phyloP scores from a whole-genome alignment of 106 monocot species.

The Allium sativum region DNA sequence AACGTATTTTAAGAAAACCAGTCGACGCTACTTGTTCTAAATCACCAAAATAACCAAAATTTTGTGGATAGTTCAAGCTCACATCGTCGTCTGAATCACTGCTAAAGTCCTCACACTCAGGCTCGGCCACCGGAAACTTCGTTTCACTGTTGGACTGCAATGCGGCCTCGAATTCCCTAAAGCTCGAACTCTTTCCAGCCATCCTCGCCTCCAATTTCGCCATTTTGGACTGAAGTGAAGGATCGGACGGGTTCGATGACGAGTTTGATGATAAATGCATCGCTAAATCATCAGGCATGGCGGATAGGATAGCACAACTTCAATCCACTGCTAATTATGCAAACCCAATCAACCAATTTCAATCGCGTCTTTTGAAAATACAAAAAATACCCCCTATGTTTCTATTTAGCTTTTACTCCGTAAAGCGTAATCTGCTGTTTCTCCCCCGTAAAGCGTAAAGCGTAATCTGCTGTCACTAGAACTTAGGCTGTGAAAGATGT shows the following conservation, averaged over 20 bases:
- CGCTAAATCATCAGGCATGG: constrained; percentile 79
- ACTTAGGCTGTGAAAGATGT: too few species aligned
- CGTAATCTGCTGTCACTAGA: too few species aligned
- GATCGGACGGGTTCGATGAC: constrained; percentile 74
- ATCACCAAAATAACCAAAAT: too few species aligned
- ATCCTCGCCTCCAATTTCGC: constrained; percentile 95
- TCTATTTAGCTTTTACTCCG: too few species aligned
- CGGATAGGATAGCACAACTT: constrained; percentile 2
- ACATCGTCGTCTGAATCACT: constrained; percentile 96
- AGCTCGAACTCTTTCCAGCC: constrained; percentile 62
- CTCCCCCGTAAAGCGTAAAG: too few species aligned
- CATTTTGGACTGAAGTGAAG: constrained; percentile 66
- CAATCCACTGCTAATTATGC: too few species aligned
- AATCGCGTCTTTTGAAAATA: too few species aligned
- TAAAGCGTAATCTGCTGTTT: too few species aligned
- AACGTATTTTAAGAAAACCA: too few species aligned
- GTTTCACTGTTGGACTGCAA: constrained; percentile 10
- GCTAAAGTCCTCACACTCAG: constrained; percentile 28
- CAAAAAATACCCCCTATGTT: too few species aligned
- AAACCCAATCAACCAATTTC: too few species aligned
- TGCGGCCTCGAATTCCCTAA: constrained; percentile 6
- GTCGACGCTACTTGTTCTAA: too few species aligned
- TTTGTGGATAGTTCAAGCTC: constrained; percentile 9
- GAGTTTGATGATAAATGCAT: constrained; percentile 89
- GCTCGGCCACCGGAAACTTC: constrained; percentile 35